Evolutionary conservation across 768 basidiomycete species (phyloP).

Genomic region (Leccinum obscurum): DNA sequence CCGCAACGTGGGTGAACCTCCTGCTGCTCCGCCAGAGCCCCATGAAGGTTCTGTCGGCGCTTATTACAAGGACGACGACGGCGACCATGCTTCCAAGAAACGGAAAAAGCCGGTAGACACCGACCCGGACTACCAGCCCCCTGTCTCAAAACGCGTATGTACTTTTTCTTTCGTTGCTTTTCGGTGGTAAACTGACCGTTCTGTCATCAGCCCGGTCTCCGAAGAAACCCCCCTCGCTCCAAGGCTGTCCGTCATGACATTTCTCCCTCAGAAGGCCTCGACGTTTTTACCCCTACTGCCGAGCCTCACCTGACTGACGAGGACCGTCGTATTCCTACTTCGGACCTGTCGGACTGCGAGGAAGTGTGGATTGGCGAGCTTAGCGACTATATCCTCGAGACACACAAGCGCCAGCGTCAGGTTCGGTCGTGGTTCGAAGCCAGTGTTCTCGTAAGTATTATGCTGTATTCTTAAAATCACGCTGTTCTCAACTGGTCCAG

Average conservation of each 20-base stretch:
- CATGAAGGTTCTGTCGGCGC: slow-evolving; percentile 20
- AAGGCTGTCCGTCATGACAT: slow-evolving; percentile 36
- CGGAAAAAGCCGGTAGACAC: slow-evolving; percentile 46
- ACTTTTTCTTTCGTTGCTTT: slow-evolving; percentile 1
- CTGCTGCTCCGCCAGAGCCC: slow-evolving; percentile 20
- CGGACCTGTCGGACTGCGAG: slow-evolving; percentile 79
- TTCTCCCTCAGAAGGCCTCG: slow-evolving; percentile 27
- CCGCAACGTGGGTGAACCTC: slow-evolving; percentile 20
- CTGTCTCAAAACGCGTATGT: slow-evolving; percentile 54
- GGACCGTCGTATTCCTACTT: slow-evolving; percentile 52
- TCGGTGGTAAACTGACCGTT: slow-evolving; percentile 1
- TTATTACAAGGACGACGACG: slow-evolving; percentile 34
- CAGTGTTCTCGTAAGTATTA: slow-evolving; percentile 54
- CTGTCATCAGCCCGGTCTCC: slow-evolving; percentile 37
- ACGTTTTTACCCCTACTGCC: slow-evolving; percentile 12
- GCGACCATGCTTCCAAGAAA: slow-evolving; percentile 44
- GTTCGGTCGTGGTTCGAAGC: slow-evolving; percentile 74
- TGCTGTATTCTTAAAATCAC: neutral
- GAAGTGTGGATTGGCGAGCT: slow-evolving; percentile 77
- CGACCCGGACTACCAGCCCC: slow-evolving; percentile 58
- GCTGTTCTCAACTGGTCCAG: slow-evolving; percentile 38
- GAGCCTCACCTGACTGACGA: slow-evolving; percentile 38
- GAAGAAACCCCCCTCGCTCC: slow-evolving; percentile 42
- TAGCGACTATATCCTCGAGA: slow-evolving; percentile 66
- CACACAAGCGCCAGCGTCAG: slow-evolving; percentile 70